Evolutionary conservation across 768 basidiomycete species (phyloP).

Genomic region (Boletus vinaceobasis): DNA sequence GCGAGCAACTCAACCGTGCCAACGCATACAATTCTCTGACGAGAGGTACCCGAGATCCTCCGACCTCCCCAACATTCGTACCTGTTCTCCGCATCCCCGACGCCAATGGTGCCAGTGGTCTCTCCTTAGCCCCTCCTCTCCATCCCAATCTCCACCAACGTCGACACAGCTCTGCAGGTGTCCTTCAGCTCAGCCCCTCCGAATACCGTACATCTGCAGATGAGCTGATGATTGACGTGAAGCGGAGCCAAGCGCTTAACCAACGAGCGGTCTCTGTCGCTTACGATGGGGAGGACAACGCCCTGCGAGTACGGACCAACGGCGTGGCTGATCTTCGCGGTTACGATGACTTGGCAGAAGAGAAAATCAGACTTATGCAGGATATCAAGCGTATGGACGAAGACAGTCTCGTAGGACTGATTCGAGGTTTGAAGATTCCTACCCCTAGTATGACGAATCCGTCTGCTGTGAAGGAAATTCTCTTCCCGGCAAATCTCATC

Average conservation of each 20-base stretch:
- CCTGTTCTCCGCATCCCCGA: conserved; percentile 66
- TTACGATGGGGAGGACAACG: conserved; percentile 77
- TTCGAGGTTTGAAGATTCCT: conserved; percentile 91
- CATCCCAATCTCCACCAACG: conserved; percentile 63
- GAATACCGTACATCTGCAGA: conserved; percentile 74
- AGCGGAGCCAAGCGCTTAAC: conserved; percentile 65
- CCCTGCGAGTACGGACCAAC: conserved; percentile 59
- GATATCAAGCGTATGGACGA: conserved; percentile 88
- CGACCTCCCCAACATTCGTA: conserved; percentile 82
- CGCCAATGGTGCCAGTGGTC: conserved; percentile 40
- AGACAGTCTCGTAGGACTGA: conserved; percentile 86
- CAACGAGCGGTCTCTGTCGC: conserved; percentile 88
- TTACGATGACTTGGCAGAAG: conserved; percentile 88
- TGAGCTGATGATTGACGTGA: conserved; percentile 72
- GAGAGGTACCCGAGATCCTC: conserved; percentile 68
- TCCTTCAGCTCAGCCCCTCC: conserved; percentile 55
- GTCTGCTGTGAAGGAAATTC: conserved; percentile 92
- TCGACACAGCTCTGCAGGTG: conserved; percentile 83
- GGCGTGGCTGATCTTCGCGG: conserved; percentile 69
- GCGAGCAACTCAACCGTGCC: conserved; percentile 94
- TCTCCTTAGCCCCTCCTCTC: conserved; percentile 35
- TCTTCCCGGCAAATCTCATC: conserved; percentile 98
- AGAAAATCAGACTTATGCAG: conserved; percentile 92
- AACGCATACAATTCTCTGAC: conserved; percentile 89
- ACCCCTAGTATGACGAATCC: conserved; percentile 86